Evolutionary conservation across 208 protist genomes (phyloP), one percentile per base, ranked within the genome.

Genomic region (Strigomonas culicis): DNA sequence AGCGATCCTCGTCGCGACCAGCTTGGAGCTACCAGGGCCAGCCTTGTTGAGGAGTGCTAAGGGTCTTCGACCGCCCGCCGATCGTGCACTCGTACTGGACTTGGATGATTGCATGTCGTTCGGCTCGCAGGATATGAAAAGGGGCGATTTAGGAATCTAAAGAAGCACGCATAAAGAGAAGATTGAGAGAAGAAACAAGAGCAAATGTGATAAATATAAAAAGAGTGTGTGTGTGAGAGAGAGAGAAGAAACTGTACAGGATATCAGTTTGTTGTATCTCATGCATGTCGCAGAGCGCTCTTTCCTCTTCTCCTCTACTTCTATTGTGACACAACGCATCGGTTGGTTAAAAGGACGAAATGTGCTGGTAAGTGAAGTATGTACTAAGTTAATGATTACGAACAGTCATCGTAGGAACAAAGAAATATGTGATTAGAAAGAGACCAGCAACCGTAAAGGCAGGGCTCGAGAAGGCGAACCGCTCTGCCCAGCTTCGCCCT

Each of bases 1-100:
- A 15, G 39, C 10, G 39, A 44, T 44, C 39, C 39, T 72, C 58
- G 39, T 59, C n/a, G n/a, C n/a, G n/a, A n/a, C n/a, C n/a, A n/a
- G n/a, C n/a, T n/a, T n/a, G n/a, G n/a, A n/a, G n/a, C n/a, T n/a
- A n/a, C n/a, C n/a, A n/a, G n/a, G n/a, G n/a, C n/a, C n/a, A n/a
- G n/a, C n/a, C n/a, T n/a, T n/a, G n/a, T n/a, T n/a, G n/a, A n/a
- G n/a, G n/a, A n/a, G n/a, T n/a, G n/a, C n/a, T n/a, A n/a, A n/a
- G n/a, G n/a, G n/a, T n/a, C n/a, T n/a, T n/a, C n/a, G n/a, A n/a
- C n/a, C n/a, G n/a, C n/a, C n/a, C n/a, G n/a, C n/a, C n/a, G n/a
- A n/a, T n/a, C n/a, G n/a, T n/a, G n/a, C n/a, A n/a, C n/a, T n/a
- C n/a, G n/a, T n/a, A n/a, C n/a, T n/a, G n/a, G n/a, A n/a, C n/a